Evolutionary conservation across 2,329 filamentous ascomycete genomes (phyloP).

Genomic region (Diplocarpon mali): DNA sequence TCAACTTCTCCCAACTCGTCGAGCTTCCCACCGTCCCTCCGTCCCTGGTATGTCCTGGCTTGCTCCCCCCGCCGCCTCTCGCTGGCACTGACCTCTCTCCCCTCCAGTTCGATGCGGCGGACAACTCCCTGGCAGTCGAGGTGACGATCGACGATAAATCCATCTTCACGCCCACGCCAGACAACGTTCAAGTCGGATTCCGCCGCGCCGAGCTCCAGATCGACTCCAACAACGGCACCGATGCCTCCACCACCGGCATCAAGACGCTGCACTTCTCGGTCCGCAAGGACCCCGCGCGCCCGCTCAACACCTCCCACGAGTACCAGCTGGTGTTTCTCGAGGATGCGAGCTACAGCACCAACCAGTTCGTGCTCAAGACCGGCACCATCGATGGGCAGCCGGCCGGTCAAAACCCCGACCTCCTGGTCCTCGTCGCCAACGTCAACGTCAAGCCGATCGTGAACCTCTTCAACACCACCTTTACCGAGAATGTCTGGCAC

Average conservation of each 20-base stretch:
- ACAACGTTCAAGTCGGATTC: conserved; percentile 46
- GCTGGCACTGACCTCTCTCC: neutral
- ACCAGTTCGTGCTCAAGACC: conserved; percentile 44
- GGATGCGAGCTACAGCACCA: conserved; percentile 35
- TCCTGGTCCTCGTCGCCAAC: conserved; percentile 34
- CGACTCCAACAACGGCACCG: conserved; percentile 38
- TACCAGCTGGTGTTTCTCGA: conserved; percentile 46
- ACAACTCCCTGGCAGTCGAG: conserved; percentile 9
- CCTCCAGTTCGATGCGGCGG: conserved; percentile 14
- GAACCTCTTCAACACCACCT: conserved; percentile 39
- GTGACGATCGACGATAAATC: conserved; percentile 35
- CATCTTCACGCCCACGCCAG: conserved; percentile 42
- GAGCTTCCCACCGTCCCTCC: conserved; percentile 33
- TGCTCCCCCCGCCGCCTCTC: neutral
- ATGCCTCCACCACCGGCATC: conserved; percentile 40
- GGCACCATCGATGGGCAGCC: conserved; percentile 38
- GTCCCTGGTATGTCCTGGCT: conserved; percentile 29
- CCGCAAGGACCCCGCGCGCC: conserved; percentile 38
- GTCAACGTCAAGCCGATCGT: conserved; percentile 35
- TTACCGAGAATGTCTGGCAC: conserved; percentile 42
- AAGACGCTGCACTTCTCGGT: conserved; percentile 53
- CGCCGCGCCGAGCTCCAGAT: conserved; percentile 47
- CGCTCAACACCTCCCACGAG: conserved; percentile 48
- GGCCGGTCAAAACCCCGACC: conserved; percentile 29
- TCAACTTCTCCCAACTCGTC: conserved; percentile 40